phyloP scores from a whole-genome alignment of 345 rosid genomes.

The Laguncularia racemosa region DNA sequence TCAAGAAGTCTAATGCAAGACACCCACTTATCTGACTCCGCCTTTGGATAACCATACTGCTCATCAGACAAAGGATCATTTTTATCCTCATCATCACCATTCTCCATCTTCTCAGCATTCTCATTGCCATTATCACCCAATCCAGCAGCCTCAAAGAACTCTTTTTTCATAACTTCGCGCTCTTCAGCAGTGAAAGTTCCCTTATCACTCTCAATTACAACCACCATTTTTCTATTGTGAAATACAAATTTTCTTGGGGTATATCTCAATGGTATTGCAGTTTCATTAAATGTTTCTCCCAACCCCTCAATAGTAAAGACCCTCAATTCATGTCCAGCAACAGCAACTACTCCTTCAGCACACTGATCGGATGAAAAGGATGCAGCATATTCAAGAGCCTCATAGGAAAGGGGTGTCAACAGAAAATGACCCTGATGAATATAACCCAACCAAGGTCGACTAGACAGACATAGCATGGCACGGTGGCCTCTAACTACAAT shows the following conservation, averaged over 20 bases:
- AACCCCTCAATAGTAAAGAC: conserved; percentile 89
- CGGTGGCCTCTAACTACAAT: conserved; percentile 73
- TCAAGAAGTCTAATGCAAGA: conserved; percentile 97
- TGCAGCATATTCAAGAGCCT: conserved; percentile 92
- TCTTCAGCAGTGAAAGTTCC: conserved; percentile 93
- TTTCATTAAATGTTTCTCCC: conserved; percentile 97
- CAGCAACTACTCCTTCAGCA: conserved; percentile 95
- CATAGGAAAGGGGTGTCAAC: conserved; percentile 90
- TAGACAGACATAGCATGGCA: conserved; percentile 94
- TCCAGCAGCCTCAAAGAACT: conserved; percentile 76
- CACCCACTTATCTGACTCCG: conserved; percentile 89
- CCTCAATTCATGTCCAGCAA: conserved; percentile 91
- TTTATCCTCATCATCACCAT: conserved; percentile 80
- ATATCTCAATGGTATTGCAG: conserved; percentile 83
- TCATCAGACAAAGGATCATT: conserved; percentile 87
- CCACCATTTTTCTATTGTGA: conserved; percentile 67
- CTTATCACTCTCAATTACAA: conserved; percentile 89
- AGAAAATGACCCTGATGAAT: conserved; percentile 94
- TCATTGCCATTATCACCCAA: conserved; percentile 74
- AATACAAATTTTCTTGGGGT: conserved; percentile 92
- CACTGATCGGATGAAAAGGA: conserved; percentile 98
- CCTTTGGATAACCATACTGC: conserved; percentile 96
- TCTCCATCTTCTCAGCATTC: conserved; percentile 56
- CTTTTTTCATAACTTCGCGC: conserved; percentile 91
- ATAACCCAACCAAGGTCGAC: conserved; percentile 98